Evolutionary conservation across 2,329 filamentous ascomycete species (phyloP).

Genomic region (Myotisia sp.): DNA sequence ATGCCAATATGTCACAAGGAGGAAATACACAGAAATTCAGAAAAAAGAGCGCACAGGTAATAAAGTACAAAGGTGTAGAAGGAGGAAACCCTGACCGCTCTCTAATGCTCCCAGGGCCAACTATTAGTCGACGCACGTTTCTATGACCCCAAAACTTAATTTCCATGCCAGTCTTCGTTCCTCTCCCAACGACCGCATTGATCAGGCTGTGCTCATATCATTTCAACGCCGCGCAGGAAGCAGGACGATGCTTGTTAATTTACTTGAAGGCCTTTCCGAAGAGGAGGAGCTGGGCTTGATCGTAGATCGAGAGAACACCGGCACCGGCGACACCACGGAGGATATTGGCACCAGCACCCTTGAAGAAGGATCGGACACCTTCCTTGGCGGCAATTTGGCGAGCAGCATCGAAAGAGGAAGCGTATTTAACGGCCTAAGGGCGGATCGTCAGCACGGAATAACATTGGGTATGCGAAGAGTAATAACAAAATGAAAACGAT

Average conservation of each 20-base stretch:
- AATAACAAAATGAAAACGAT: slow-evolving; percentile 5
- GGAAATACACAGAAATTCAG: slow-evolving; percentile 11
- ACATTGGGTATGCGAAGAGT: slow-evolving; percentile 22
- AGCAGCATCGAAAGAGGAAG: slow-evolving; percentile 85
- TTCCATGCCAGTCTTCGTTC: slow-evolving; percentile 12
- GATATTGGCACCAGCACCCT: slow-evolving; percentile 99
- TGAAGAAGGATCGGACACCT: slow-evolving; percentile 98
- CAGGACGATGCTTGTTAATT: slow-evolving; percentile 15
- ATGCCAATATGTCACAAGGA: slow-evolving; percentile 12
- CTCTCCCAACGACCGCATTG: slow-evolving; percentile 15
- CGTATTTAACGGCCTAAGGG: slow-evolving; percentile 96
- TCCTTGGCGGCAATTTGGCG: slow-evolving; percentile 92
- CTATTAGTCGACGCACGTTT: slow-evolving; percentile 32
- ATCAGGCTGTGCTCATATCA: slow-evolving; percentile 8
- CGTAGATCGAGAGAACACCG: slow-evolving; percentile 99
- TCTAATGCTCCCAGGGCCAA: slow-evolving; percentile 33
- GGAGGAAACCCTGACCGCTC: slow-evolving; percentile 29
- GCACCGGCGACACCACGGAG: slow-evolving; percentile 99
- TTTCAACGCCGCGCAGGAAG: too few relatives aligned
- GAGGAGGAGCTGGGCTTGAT: slow-evolving; percentile 96
- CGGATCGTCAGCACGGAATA: too few relatives aligned
- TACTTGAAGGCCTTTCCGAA: slow-evolving; percentile 99
- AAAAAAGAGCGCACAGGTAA: slow-evolving; percentile 32
- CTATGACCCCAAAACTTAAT: slow-evolving; percentile 12
- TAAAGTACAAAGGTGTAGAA: slow-evolving; percentile 36